phyloP scores from a whole-genome alignment of 2,329 filamentous ascomycete genomes.

The Stemphylium lycopersici region DNA sequence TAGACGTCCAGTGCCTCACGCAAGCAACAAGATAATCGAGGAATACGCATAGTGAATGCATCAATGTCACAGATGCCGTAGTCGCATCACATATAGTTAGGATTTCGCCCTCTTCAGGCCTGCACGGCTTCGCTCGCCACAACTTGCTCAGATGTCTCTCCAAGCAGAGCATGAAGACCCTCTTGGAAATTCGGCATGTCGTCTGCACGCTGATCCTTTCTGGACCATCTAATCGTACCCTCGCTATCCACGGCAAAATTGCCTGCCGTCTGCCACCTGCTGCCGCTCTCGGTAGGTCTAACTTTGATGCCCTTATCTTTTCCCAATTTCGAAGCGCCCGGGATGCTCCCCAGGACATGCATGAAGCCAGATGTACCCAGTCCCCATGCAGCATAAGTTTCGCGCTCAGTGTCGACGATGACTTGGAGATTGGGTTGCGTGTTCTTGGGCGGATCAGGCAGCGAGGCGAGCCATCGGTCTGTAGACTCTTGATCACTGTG shows the following conservation, averaged over 20 bases:
- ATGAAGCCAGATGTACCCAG: constrained; percentile 66
- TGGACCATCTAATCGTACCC: constrained; percentile 61
- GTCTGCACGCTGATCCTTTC: constrained; percentile 56
- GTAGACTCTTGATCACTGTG: constrained; percentile 43
- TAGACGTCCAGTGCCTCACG: not conserved
- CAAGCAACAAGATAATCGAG: not conserved
- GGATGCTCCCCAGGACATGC: constrained; percentile 67
- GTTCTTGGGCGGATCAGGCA: constrained; percentile 29
- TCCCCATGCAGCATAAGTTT: constrained; percentile 70
- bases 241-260: constrained; percentile 65
- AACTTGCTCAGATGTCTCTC: not conserved
- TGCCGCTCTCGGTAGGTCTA: constrained; percentile 68
- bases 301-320: constrained; percentile 71
- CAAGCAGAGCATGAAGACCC: constrained; percentile 44
- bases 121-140: not conserved
- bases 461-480: constrained; percentile 40
- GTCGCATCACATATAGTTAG: not conserved
- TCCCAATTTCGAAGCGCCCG: constrained; percentile 63
- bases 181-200: constrained; percentile 62
- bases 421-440: constrained; percentile 62
- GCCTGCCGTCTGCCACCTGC: constrained; percentile 71
- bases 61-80: not conserved
- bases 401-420: constrained; percentile 65
- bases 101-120: not conserved
- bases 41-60: not conserved